phyloP scores from a whole-genome alignment of 257 asterid genomes.

The Forsythia suspensa region DNA sequence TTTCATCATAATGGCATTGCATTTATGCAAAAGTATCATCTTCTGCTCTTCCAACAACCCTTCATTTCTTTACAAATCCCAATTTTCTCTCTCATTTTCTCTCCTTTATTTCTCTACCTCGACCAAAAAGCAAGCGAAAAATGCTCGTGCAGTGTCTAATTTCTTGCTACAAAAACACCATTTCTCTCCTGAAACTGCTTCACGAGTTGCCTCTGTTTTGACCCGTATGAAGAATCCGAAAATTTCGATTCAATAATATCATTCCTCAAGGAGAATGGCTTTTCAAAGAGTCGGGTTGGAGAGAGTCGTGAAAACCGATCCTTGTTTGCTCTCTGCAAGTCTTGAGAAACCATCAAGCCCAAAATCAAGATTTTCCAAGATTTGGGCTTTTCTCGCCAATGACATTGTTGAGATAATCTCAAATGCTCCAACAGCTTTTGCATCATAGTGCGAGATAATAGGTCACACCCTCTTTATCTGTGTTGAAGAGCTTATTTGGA shows the following conservation, averaged over 20 bases:
- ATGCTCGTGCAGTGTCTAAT: too few species aligned
- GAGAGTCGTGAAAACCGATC: not conserved
- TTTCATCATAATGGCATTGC: slow-evolving; percentile 16
- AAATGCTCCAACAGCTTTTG: slow-evolving; percentile 13
- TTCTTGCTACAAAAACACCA: not conserved
- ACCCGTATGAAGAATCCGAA: slow-evolving; percentile 12
- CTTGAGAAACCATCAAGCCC: not conserved
- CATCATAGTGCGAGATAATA: not conserved
- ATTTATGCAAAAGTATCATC: slow-evolving; percentile 15
- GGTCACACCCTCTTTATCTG: not conserved
- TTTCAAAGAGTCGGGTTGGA: slow-evolving; percentile 27
- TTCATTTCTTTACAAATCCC: not conserved
- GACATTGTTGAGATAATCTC: slow-evolving; percentile 18
- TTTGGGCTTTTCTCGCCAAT: too few species aligned
- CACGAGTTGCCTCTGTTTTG: not conserved
- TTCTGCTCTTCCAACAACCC: not conserved
- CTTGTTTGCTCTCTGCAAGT: slow-evolving; percentile 9
- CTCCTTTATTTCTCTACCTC: slow-evolving; percentile 18
- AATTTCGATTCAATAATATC: slow-evolving; percentile 23
- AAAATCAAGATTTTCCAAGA: too few species aligned
- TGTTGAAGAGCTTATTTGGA: too few species aligned
- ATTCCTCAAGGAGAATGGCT: slow-evolving; percentile 24
- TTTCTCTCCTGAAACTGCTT: slow-evolving; percentile 17
- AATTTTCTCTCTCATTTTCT: not conserved
- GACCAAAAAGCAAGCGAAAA: not conserved